Percentiles rank a stretch among this genome's conserved stretches.
Evolutionary conservation across 345 rosid species (phyloP).

Genomic region (Acer saccharum): DNA sequence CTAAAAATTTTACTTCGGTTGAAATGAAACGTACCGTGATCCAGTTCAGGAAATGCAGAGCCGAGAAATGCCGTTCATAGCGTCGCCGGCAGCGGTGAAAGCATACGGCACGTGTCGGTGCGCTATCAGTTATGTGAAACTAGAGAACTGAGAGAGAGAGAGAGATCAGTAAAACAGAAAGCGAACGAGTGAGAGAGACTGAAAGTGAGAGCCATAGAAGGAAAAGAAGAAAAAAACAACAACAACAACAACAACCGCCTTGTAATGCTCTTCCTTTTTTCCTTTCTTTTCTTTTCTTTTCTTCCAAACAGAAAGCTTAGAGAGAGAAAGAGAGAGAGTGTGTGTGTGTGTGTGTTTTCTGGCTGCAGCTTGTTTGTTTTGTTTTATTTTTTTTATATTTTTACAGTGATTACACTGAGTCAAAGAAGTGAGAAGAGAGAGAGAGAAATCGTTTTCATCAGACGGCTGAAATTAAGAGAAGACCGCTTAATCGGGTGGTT

Average conservation of each 20-base stretch:
- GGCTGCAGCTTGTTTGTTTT: slow-evolving; percentile 18
- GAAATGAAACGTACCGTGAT: slow-evolving; percentile 22
- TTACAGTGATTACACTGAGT: slow-evolving; percentile 13
- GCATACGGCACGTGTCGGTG: slow-evolving; percentile 37
- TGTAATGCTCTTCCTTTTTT: background rate
- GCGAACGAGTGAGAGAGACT: background rate
- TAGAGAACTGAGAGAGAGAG: background rate
- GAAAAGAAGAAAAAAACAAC: background rate
- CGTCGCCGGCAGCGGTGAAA: slow-evolving; percentile 4
- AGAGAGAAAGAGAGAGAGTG: slow-evolving; percentile 3
- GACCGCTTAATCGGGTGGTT: slow-evolving; percentile 15
- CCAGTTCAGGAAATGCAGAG: slow-evolving; percentile 26
- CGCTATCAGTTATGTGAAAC: slow-evolving; percentile 3
- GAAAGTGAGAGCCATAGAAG: background rate
- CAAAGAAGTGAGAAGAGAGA: slow-evolving; percentile 19
- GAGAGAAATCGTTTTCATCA: slow-evolving; percentile 30
- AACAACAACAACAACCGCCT: background rate
- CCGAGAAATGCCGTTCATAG: slow-evolving; percentile 17
- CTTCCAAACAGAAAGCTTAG: background rate
- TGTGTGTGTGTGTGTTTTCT: background rate
- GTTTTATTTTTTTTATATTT: background rate
- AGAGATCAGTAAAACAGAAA: slow-evolving; percentile 19
- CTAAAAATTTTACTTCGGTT: background rate
- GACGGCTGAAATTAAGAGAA: slow-evolving; percentile 39
- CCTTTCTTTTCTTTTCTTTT: background rate